Base-by-base conservation (phyloP, 106 monocot genomes). In the Allium fistulosum region DNA sequence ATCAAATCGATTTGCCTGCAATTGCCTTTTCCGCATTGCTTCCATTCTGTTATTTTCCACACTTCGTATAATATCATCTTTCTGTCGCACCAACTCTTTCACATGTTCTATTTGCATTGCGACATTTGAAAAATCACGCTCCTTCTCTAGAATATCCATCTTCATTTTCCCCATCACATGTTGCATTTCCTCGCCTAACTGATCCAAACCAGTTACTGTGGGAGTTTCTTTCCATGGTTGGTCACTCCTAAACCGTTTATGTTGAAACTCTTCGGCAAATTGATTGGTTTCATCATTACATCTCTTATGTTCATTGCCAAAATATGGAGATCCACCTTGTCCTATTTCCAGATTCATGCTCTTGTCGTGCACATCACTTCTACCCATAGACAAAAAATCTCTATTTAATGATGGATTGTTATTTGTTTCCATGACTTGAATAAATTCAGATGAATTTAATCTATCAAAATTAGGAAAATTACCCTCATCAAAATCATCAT, bases 401-500 rank as follows among this genome's bases (percentile, higher is more conserved):
- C 77, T 79, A 48, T 84, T 58, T 51, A 91, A 85, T 57, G 69
- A 50, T 11, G 77, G 72, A 11, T 59, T 69, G 58, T 48, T 59
- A 45, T 78, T 73, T 11, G 62, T 68, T n/a, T 66, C 82, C 84
- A 93, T 80, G 56, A 73, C 64, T 11, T 87, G 93, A 2, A 93
- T 79, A 51, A 99, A 83, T 58, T 90, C 87, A 46, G 79, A 73
- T 6, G 93, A 90, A 50, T 73, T 56, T 49, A 85, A 22, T 66
- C 76, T 75, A 49, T 85, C 84, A 63, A 92, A 73, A 59, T 74
- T 70, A 59, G 71, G 61, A 62, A 82, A 84, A 51, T 90, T 90
- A 9, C 28, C 53, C 14, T 18, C 16, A 18, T 9, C 68, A 69
- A 57, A n/a, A 18, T 57, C 68, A 52, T 69, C 57, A 28, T 68